Base-by-base conservation (phyloP, 164 flowering plant genomes). In the Stephania cephalantha region DNA sequence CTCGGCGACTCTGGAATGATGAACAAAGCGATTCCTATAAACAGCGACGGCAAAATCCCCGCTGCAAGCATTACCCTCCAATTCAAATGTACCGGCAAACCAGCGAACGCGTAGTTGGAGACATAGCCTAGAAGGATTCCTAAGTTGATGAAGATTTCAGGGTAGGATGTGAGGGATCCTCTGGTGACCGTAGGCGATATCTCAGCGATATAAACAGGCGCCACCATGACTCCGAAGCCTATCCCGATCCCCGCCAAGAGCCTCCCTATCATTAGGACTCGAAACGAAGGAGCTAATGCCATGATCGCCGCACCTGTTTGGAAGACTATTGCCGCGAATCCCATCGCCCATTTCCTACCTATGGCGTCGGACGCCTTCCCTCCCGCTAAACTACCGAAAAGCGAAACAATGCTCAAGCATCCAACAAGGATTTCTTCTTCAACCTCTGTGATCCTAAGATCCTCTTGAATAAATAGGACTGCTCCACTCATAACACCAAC, bases 401-500 rank as follows among this genome's bases (percentile, higher is more conserved):
- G 79, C 4, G 85, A 85, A 35, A 81, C 35, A 11, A 85, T 78
- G 77, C 84, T 83, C 46, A 85, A 58, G 20, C 76, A 80, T 9
- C 87, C 85, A 2, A 84, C 82, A 6, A 85, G 77, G 15, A 85
- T 74, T 78, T 83, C 86, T 72, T 72, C 74, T 75, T 85, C 79
- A 31, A 84, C 82, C 64, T 82, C 82, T n/a, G 85, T 77, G n/a
- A 85, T 79, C 8, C 81, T 78, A 0, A 85, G 48, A 63, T 83
- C 85, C 61, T 85, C 81, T 44, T 80, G 79, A 68, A 85, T 83
- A 58, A 81, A 85, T 71, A 85, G 68, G 20, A 83, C 77, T 17
- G 87, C 86, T 67, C 86, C 85, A 65, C 87, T 85, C 87, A 85
- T 85, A 4, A 85, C 87, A 35, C 85, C 88, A 25, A 83, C 81